A percentile compares a stretch with the other conserved stretches of the same genome.
These are phyloP conservation scores for Melampsora americana DNA, from an alignment of 1,284 basidiomycete species.

Conservation along the genomic window DNA sequence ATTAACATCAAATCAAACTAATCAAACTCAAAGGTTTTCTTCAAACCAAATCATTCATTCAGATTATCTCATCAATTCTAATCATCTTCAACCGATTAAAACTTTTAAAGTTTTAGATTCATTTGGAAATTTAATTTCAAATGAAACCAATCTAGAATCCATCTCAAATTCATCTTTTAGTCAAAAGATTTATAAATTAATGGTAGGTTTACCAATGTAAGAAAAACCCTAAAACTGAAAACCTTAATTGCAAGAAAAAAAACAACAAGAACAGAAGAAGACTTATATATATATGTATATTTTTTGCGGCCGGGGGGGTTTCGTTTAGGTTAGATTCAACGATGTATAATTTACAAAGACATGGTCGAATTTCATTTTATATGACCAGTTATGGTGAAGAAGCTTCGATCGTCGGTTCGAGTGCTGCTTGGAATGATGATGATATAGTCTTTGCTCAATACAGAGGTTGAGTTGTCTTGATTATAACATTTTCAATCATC, in stretches of 20 bases:
- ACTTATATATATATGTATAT: too few species aligned
- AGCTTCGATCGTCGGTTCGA: slow-evolving; percentile 82
- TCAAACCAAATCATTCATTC: too few species aligned
- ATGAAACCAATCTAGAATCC: neutral
- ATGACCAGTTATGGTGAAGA: slow-evolving; percentile 76
- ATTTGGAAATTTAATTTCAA: neutral
- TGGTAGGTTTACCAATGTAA: slow-evolving; percentile 35
- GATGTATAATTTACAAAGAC: slow-evolving; percentile 84
- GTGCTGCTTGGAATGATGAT: slow-evolving; percentile 73
- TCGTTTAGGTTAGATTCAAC: slow-evolving; percentile 73
- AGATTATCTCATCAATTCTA: too few species aligned
- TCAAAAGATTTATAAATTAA: slow-evolving; percentile 12
- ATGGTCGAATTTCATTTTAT: slow-evolving; percentile 91
- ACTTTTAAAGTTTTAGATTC: slow-evolving; percentile 21
- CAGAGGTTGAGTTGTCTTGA: slow-evolving; percentile 56
- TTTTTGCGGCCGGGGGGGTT: too few species aligned
- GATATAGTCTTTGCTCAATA: slow-evolving; percentile 65
- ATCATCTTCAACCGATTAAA: too few species aligned
- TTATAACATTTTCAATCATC: too few species aligned
- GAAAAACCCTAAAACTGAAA: too few species aligned
- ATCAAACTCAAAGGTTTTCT: too few species aligned
- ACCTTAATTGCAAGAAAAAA: too few species aligned
- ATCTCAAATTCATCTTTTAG: slow-evolving; percentile 12
- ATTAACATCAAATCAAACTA: too few species aligned
- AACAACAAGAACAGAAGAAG: too few species aligned